Evolutionary conservation across 2,329 filamentous ascomycete genomes (phyloP).

Genomic region (Hysterium pulicare): DNA sequence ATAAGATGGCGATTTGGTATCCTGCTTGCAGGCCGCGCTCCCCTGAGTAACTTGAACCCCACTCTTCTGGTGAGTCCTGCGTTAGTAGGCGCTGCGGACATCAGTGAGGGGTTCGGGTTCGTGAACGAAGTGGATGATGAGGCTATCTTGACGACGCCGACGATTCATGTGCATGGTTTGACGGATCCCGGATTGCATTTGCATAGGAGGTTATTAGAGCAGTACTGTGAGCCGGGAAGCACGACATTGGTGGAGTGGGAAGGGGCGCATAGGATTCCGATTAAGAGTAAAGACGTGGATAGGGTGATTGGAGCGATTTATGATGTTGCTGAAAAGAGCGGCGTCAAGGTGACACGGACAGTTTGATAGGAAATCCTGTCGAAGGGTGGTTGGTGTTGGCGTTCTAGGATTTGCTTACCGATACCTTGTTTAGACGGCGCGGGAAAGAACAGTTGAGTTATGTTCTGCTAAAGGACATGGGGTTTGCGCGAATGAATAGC

Average conservation of each 20-base stretch:
- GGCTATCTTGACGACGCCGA: slow-evolving; percentile 56
- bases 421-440: no score
- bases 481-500: no score
- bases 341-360: slow-evolving; percentile 35
- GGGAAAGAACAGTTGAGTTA: no score
- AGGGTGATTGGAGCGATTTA: slow-evolving; percentile 53
- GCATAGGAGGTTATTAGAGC: slow-evolving; percentile 54
- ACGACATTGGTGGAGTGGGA: slow-evolving; percentile 67
- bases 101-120: slow-evolving; percentile 43
- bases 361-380: slow-evolving; percentile 18
- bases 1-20: slow-evolving; percentile 58
- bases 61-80: slow-evolving; percentile 32
- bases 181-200: slow-evolving; percentile 57
- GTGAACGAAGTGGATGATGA: slow-evolving; percentile 36
- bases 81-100: slow-evolving; percentile 39
- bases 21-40: slow-evolving; percentile 59
- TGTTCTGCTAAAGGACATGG: no score
- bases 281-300: slow-evolving; percentile 64
- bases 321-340: slow-evolving; percentile 49
- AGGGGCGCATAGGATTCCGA: slow-evolving; percentile 66
- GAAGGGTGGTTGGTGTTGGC: not conserved
- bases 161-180: slow-evolving; percentile 66
- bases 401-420: not conserved
- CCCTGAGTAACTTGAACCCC: slow-evolving; percentile 54
- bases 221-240: slow-evolving; percentile 58